phyloP scores from a whole-genome alignment of 2,329 filamentous ascomycete genomes.

The Knufia petricola region DNA sequence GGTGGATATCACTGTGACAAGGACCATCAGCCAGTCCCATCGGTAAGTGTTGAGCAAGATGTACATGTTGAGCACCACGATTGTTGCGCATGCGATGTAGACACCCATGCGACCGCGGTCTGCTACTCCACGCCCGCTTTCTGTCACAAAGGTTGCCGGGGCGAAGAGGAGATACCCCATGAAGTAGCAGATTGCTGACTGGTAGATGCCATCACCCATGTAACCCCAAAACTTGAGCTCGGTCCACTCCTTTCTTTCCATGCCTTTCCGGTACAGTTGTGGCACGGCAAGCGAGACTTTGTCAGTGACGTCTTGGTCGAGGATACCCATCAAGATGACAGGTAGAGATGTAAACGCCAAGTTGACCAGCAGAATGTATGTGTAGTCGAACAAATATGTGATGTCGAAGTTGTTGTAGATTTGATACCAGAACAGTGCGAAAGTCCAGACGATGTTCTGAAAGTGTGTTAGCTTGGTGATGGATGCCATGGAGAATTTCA shows the following conservation, averaged over 20 bases:
- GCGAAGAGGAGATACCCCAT: conserved; percentile 75
- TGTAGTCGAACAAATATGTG: conserved; percentile 95
- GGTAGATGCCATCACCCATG: conserved; percentile 90
- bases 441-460: conserved; percentile 92
- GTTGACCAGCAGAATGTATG: conserved; percentile 94
- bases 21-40: conserved; percentile 92
- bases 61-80: conserved; percentile 86
- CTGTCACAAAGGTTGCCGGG: conserved; percentile 57
- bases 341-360: conserved; percentile 92
- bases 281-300: conserved; percentile 88
- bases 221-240: conserved; percentile 94
- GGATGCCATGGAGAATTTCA: background rate
- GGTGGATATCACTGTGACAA: conserved; percentile 73
- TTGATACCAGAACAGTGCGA: conserved; percentile 94
- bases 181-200: conserved; percentile 88
- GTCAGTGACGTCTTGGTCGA: conserved; percentile 95
- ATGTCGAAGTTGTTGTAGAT: conserved; percentile 94
- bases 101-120: conserved; percentile 79
- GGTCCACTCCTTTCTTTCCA: conserved; percentile 94
- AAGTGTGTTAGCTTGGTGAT: conserved; percentile 23
- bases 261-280: conserved; percentile 88
- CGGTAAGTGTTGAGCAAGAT: conserved; percentile 93
- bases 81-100: conserved; percentile 73
- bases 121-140: conserved; percentile 63
- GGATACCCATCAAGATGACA: conserved; percentile 87